Base-by-base conservation (phyloP, 2,329 filamentous ascomycete genomes). In the Colletotrichum shisoi region DNA sequence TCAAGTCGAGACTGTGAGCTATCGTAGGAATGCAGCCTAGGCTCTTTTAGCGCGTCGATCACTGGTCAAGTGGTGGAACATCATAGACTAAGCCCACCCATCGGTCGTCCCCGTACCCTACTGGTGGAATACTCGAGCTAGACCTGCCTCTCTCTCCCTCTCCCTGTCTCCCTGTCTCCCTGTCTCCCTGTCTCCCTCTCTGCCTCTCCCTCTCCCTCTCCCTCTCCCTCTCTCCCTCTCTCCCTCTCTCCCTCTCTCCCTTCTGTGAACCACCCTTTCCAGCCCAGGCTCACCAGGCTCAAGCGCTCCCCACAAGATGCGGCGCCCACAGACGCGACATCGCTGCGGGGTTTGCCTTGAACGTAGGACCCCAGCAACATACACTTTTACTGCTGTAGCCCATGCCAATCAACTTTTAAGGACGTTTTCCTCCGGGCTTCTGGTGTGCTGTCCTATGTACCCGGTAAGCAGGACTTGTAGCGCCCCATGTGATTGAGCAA, bases 41-140 rank as follows among this genome's bases (percentile, higher is more conserved):
- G 52, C 52, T 46, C 40, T 40, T 31, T 63, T 58, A 67, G 63
- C 48, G 52, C 37, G 63, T 57, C 64, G 60, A 67, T 67, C 64
- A 48, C 46, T 42, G 40, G 46, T 54, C 53, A 44, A 67, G 46
- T 63, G 64, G 53, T 24, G 46, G 46, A 42, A 53, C 60, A 53
- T 63, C 64, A 56, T 40, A 15, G 53, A 58, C 44, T 44, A 53
- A 48, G 48, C 53, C 60, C 15, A 34, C 12, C 15, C 46, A 34
- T 44, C 57, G 13, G 53, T 49, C 19, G 39, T 46, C 24, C 17
- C 21, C 21, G 13, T 37, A 15, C 46, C n/a, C n/a, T n/a, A n/a
- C n/a, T n/a, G n/a, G n/a, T n/a, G n/a, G n/a, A n/a, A n/a, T n/a
- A n/a, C n/a, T n/a, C 27, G 27, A 31, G 27, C 27, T 31, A 31